These are phyloP conservation scores for Helminthosporium solani DNA, from an alignment of 2,329 filamentous ascomycete genomes.

Conservation along the genomic window DNA sequence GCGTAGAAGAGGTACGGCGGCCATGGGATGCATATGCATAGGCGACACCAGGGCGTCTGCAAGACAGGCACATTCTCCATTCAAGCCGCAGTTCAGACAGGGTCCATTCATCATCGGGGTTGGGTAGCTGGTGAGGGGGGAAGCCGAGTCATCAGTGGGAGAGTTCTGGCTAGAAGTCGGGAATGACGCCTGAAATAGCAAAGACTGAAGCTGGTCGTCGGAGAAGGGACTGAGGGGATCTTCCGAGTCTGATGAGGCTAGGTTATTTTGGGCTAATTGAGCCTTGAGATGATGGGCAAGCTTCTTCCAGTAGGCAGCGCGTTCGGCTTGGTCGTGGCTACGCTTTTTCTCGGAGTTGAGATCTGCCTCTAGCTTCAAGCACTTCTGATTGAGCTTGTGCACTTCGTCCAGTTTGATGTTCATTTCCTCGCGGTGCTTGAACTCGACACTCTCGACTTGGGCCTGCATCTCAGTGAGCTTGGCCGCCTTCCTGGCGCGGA, in stretches of 20 bases:
- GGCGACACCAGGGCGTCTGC: conserved; percentile 24
- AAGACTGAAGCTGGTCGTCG: conserved; percentile 9
- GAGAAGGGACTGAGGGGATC: conserved; percentile 8
- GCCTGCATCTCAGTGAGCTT: conserved; percentile 68
- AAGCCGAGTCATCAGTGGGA: conserved; percentile 13
- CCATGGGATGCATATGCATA: conserved; percentile 19
- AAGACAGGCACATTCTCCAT: conserved; percentile 36
- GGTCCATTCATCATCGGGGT: conserved; percentile 14
- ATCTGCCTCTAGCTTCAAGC: not conserved
- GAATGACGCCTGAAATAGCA: not conserved
- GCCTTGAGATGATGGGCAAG: conserved; percentile 10
- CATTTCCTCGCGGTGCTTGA: conserved; percentile 18
- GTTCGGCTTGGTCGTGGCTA: conserved; percentile 7
- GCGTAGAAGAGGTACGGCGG: conserved; percentile 16
- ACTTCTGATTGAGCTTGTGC: not conserved
- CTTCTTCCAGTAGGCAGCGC: conserved; percentile 1
- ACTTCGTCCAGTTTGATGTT: conserved; percentile 18
- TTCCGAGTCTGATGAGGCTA: conserved; percentile 9
- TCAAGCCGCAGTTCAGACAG: conserved; percentile 31
- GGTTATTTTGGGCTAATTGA: not conserved
- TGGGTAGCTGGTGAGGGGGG: conserved; percentile 14
- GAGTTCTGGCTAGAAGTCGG: conserved; percentile 15
- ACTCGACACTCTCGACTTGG: conserved; percentile 35
- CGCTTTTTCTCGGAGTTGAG: conserved; percentile 6
- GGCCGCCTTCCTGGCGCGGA: conserved; percentile 81